Conservation (phyloP, 2,329 filamentous ascomycete species). For the Trichophaea hybrida region DNA sequence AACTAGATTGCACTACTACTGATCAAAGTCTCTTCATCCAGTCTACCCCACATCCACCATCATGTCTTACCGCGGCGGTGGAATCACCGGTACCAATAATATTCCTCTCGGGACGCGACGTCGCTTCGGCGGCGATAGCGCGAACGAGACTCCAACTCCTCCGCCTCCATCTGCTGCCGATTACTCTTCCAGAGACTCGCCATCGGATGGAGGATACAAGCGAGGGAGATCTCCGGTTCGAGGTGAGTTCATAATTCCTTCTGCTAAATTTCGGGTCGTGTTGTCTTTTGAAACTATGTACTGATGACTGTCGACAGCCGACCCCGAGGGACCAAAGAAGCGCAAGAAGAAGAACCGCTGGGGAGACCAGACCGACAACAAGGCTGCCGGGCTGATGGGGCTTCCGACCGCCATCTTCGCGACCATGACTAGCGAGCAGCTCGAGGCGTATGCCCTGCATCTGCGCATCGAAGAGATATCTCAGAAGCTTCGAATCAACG, state of each 20-base stretch:
- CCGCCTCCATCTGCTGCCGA: slow-evolving; percentile 28
- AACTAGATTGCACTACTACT: neutral
- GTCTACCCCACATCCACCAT: neutral
- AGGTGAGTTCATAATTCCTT: slow-evolving; percentile 28
- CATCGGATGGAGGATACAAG: slow-evolving; percentile 41
- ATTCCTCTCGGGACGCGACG: slow-evolving; percentile 78
- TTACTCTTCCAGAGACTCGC: slow-evolving; percentile 29
- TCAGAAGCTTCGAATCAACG: slow-evolving; percentile 97
- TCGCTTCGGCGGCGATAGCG: slow-evolving; percentile 50
- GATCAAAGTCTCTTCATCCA: neutral
- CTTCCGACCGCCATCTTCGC: slow-evolving; percentile 90
- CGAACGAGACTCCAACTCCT: slow-evolving; percentile 38
- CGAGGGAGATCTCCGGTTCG: slow-evolving; percentile 85
- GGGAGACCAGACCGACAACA: slow-evolving; percentile 96
- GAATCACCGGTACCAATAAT: slow-evolving; percentile 96
- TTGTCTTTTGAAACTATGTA: neutral
- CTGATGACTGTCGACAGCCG: slow-evolving; percentile 31
- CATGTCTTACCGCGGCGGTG: slow-evolving; percentile 32
- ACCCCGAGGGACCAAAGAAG: slow-evolving; percentile 62
- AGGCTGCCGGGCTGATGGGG: slow-evolving; percentile 94
- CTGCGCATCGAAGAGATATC: slow-evolving; percentile 97
- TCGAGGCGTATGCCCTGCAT: slow-evolving; percentile 92
- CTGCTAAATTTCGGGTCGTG: neutral
- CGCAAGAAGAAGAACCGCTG: slow-evolving; percentile 98
- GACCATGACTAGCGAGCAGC: slow-evolving; percentile 96